Conservation (phyloP, 371 early-diverging fungal species). For the Mortierella sp. region DNA sequence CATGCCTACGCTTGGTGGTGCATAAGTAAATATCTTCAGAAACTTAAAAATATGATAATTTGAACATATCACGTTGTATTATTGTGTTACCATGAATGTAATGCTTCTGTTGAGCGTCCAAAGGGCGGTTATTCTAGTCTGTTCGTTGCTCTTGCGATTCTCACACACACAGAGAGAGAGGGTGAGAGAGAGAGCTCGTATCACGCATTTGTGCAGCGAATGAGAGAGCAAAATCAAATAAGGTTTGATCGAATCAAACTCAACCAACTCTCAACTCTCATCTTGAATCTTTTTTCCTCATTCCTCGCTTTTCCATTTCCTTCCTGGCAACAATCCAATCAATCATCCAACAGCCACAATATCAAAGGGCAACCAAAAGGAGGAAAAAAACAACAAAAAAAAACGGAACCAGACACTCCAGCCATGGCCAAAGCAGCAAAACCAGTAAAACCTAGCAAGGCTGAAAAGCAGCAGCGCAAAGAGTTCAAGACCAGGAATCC, state of each 20-base stretch:
- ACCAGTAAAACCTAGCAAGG: slow-evolving; percentile 15
- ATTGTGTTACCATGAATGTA: no score
- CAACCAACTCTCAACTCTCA: not conserved
- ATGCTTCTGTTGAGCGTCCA: no score
- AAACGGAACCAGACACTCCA: not conserved
- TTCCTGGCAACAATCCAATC: not conserved
- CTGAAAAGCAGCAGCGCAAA: slow-evolving; percentile 16
- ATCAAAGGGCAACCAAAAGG: not conserved
- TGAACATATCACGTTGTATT: no score
- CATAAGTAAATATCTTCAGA: not conserved
- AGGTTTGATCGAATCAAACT: not conserved
- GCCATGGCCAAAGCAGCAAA: slow-evolving; percentile 20
- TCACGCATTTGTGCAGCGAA: not conserved
- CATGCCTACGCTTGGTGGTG: slow-evolving; percentile 31
- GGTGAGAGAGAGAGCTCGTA: no score
- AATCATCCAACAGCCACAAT: not conserved
- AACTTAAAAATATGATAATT: not conserved
- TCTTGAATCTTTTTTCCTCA: not conserved
- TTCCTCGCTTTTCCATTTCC: not conserved
- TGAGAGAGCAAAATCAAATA: not conserved
- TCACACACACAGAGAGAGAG: no score
- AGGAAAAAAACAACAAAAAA: no score
- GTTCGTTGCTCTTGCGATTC: no score
- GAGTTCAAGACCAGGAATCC: slow-evolving; percentile 4
- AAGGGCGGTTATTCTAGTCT: no score